Conservation (phyloP, 2,329 filamentous ascomycete genomes). For the Rachicladosporium sp. region DNA sequence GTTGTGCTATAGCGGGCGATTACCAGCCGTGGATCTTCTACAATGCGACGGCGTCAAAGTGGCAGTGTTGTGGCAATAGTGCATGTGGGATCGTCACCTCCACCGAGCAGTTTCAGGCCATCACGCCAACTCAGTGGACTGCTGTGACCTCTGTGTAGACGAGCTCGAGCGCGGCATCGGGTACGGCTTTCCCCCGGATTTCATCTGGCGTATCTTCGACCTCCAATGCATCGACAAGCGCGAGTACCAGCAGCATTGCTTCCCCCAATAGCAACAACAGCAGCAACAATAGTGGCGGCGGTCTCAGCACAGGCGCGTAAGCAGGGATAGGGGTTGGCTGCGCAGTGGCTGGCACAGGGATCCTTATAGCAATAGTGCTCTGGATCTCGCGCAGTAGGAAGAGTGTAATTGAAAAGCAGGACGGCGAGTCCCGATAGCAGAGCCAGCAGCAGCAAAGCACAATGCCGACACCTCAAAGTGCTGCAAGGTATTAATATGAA, state of each 20-base stretch:
- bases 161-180: too few species aligned
- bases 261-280: background rate
- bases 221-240: background rate
- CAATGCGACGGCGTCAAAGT: conserved; percentile 1
- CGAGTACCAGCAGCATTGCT: background rate
- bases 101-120: conserved; percentile 1
- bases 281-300: background rate
- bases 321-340: conserved; percentile 7
- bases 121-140: conserved; percentile 1
- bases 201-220: background rate
- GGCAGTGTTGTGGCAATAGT: conserved; percentile 7
- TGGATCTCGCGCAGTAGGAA: too few species aligned
- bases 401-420: too few species aligned
- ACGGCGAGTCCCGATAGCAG: too few species aligned
- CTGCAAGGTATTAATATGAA: too few species aligned
- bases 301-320: conserved; percentile 4
- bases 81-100: conserved; percentile 2
- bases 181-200: background rate
- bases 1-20: background rate
- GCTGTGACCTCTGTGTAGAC: background rate
- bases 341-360: too few species aligned
- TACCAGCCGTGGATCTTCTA: conserved; percentile 4
- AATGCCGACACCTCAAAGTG: too few species aligned
- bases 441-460: too few species aligned
- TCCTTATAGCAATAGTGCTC: too few species aligned